phyloP scores from a whole-genome alignment of 2,329 filamentous ascomycete species.

The Ophiostoma perfectum region DNA sequence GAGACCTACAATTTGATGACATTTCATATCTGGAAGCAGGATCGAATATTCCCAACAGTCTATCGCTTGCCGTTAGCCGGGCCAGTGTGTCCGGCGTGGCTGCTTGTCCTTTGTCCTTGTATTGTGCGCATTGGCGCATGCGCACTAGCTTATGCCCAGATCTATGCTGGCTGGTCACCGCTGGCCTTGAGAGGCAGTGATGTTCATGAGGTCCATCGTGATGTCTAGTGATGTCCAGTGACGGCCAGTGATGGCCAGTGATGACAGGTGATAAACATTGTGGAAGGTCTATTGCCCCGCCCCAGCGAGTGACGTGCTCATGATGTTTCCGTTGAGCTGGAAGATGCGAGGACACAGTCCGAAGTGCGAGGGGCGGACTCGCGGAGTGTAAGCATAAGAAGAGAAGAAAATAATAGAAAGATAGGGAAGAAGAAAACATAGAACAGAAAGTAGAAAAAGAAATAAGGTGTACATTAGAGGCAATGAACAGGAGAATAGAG shows the following conservation, averaged over 20 bases:
- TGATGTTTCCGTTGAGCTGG: neutral
- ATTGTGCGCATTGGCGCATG: neutral
- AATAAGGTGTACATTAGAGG: neutral
- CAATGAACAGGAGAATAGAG: neutral
- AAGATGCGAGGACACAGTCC: neutral
- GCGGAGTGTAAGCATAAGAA: no score
- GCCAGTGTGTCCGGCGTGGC: neutral
- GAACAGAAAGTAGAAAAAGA: neutral
- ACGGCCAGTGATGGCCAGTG: neutral
- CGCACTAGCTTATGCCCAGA: neutral
- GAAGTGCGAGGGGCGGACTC: neutral
- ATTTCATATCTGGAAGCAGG: neutral
- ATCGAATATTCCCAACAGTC: neutral
- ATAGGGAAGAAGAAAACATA: neutral
- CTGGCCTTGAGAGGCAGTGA: neutral
- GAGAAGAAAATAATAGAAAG: neutral
- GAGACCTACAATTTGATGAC: neutral
- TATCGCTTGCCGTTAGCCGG: neutral
- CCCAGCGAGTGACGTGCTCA: neutral
- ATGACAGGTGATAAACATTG: neutral
- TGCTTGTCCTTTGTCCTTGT: neutral
- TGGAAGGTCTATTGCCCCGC: neutral
- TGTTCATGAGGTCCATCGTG: neutral
- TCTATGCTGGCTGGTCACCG: neutral
- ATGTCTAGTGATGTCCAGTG: neutral